Percentiles rank a stretch among this genome's conserved stretches.
These are phyloP conservation scores for Globisporangium okanoganense DNA, from an alignment of 352 stramenopile species.

Conservation along the genomic window DNA sequence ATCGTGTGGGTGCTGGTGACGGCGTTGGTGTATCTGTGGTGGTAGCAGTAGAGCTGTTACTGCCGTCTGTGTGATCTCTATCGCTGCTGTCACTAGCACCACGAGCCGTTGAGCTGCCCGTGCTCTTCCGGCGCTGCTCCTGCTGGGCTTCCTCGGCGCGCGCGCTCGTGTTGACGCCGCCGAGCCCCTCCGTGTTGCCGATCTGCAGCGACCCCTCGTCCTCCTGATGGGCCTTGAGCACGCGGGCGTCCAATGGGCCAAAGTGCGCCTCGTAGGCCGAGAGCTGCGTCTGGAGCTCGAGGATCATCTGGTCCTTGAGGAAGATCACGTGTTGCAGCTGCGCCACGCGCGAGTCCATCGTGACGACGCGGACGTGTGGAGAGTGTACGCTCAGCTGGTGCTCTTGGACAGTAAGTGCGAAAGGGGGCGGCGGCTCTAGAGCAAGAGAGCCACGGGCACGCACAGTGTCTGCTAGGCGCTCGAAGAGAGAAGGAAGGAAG, in stretches of 20 bases:
- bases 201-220: constrained; percentile 12
- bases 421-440: background rate
- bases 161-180: constrained; percentile 16
- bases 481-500: background rate
- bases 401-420: background rate
- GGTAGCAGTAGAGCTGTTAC: background rate
- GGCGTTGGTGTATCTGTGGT: background rate
- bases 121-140: background rate
- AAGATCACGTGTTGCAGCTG: constrained; percentile 81
- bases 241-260: constrained; percentile 35
- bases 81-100: background rate
- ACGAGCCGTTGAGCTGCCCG: background rate
- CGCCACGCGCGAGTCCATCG: constrained; percentile 48
- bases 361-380: background rate
- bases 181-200: constrained; percentile 7
- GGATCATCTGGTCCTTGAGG: constrained; percentile 84
- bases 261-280: constrained; percentile 53
- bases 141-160: constrained; percentile 10
- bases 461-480: background rate
- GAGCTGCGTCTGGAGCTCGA: constrained; percentile 68
- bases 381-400: background rate
- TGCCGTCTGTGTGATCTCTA: background rate
- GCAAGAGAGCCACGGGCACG: background rate
- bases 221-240: constrained; percentile 26
- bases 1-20: background rate